Conservation (phyloP, 768 basidiomycete genomes). For the Kwoniella europaea region DNA sequence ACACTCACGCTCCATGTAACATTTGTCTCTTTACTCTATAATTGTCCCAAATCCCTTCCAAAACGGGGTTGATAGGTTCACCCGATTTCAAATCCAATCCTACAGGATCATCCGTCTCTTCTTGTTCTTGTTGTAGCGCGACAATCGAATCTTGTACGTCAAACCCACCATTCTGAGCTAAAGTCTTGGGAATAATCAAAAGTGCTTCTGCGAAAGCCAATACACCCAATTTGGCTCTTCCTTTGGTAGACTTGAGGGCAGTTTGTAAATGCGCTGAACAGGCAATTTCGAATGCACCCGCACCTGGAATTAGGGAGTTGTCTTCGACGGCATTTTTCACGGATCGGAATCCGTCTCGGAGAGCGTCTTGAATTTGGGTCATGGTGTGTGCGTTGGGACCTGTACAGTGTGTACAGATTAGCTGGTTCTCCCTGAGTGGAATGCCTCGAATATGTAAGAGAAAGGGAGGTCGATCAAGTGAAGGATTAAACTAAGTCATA, state of each 20-base stretch:
- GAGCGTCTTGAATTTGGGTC: constrained; percentile 95
- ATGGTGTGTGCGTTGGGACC: constrained; percentile 94
- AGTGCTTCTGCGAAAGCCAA: constrained; percentile 96
- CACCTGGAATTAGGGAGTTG: constrained; percentile 85
- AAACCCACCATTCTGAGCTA: constrained; percentile 93
- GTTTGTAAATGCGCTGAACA: constrained; percentile 80
- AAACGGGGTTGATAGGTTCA: constrained; percentile 93
- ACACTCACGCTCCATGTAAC: constrained; percentile 87
- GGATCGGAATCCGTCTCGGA: constrained; percentile 91
- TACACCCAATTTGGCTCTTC: constrained; percentile 94
- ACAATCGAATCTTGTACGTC: constrained; percentile 96
- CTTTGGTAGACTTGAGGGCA: constrained; percentile 83
- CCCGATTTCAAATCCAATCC: constrained; percentile 91
- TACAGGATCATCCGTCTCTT: constrained; percentile 91
- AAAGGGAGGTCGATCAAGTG: background rate
- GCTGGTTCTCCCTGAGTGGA: background rate
- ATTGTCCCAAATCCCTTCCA: constrained; percentile 98
- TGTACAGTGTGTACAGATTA: constrained; percentile 29
- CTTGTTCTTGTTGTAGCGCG: constrained; percentile 78
- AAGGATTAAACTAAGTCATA: no score
- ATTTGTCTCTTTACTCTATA: constrained; percentile 98
- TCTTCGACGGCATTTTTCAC: constrained; percentile 98
- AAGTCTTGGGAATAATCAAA: constrained; percentile 91
- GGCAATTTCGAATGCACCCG: constrained; percentile 94
- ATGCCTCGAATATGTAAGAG: background rate